A percentile compares a stretch with the other conserved stretches of the same genome.
Conservation (phyloP, 768 basidiomycete genomes). For the Naganishia vishniacii region DNA sequence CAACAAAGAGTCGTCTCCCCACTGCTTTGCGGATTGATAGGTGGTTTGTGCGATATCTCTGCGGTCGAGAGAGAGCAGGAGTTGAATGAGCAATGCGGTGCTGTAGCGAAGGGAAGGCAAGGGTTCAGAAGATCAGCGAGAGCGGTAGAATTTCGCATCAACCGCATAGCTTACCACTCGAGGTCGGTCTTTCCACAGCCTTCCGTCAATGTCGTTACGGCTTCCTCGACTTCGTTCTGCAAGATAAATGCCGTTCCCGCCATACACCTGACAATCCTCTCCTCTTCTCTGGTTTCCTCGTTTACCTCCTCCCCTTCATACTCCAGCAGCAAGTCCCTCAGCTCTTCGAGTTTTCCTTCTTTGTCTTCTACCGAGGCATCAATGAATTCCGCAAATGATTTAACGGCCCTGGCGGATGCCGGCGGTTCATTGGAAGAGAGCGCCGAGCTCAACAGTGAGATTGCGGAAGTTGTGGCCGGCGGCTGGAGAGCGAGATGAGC, state of each 20-base stretch:
- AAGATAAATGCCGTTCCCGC: constrained; percentile 81
- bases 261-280: constrained; percentile 66
- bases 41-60: constrained; percentile 80
- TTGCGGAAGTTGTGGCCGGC: constrained; percentile 28
- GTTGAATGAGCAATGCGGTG: constrained; percentile 72
- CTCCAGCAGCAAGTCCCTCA: constrained; percentile 80
- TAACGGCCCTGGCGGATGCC: constrained; percentile 53
- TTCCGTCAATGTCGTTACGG: constrained; percentile 74
- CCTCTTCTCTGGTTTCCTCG: constrained; percentile 60
- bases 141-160: not conserved
- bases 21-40: constrained; percentile 72
- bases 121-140: not conserved
- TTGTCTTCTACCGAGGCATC: constrained; percentile 48
- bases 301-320: constrained; percentile 68
- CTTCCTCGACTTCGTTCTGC: constrained; percentile 84
- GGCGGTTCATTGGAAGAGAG: constrained; percentile 28
- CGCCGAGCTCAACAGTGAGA: constrained; percentile 31
- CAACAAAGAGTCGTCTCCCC: constrained; percentile 83
- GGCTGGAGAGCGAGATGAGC: constrained; percentile 43
- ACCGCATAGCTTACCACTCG: constrained; percentile 65
- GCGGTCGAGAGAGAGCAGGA: constrained; percentile 84
- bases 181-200: constrained; percentile 66
- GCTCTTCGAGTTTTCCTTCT: constrained; percentile 63
- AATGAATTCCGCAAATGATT: constrained; percentile 68
- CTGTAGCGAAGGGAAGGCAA: constrained; percentile 51